Base-by-base conservation (phyloP, 2,329 filamentous ascomycete species). In the Fusarium odoratissimum region DNA sequence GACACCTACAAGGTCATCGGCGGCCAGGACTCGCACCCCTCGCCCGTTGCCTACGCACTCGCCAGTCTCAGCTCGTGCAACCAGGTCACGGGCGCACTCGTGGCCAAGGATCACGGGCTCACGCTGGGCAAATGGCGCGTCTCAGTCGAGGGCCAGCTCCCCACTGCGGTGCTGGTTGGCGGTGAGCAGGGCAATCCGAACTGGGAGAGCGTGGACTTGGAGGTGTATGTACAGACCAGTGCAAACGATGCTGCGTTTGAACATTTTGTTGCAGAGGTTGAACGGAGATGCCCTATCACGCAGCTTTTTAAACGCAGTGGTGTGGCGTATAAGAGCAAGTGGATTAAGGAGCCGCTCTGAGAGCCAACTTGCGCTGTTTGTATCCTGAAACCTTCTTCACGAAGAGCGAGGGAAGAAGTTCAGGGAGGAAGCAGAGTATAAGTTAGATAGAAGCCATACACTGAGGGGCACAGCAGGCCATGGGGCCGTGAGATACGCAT, bases 381-480 rank as follows among this genome's bases (percentile, higher is more conserved):
- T 21, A 10, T 4, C 4, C 8, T 21, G 25, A 7, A 14, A 10
- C 3, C 1, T 45, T 21, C 1, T 46, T 6, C 19, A n/a, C 3
- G 9, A 16, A n/a, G 5, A 2, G 28, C 9, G 3, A 10, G 4
- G 7, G 9, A 8, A 16, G 4, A 46, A 3, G 19, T 4, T 6
- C 14, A 4, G 12, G 44, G 25, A 21, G 17, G 25, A 21, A 6
- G 11, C 8, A 46, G 13, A 41, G 21, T 13, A 21, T 21, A 11
- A 7, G 21, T 7, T 14, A 11, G 12, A 40, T 3, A n/a, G 12
- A 40, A 10, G 21, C 2, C 7, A 14, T 13, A 7, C 7, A 28
- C 17, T 21, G 13, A 8, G 44, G 8, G 6, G 5, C 12, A 21
- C 11, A 14, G 3, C 21, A 8, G 4, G 25, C 1, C 19, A 21